Evolutionary conservation across 345 rosid genomes (phyloP), one percentile per base, ranked within the genome.

Genomic region (Lumnitzera littorea): DNA sequence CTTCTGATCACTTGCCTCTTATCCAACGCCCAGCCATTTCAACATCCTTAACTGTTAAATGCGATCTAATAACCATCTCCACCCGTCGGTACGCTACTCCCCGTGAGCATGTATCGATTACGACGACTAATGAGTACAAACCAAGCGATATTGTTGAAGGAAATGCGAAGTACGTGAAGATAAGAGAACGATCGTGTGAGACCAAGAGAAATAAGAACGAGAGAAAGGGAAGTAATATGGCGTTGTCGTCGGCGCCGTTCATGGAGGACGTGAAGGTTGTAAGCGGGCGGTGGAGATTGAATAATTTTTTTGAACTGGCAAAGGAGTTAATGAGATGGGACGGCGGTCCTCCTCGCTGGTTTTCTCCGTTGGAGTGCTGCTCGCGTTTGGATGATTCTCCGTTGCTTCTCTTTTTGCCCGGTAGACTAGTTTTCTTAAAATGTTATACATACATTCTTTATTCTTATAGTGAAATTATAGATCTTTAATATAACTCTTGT

Each of bases 391-490:
- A 63, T 29, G 76, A 79, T 48, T 76, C 96, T 20, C 96, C 96
- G 10, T 73, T 86, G 48, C 90, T 88, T 20, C 84, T 88, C 15
- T 88, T 63, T 70, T 72, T 89, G 70, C 88, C 91, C 43, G 96
- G 91, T 85, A 58, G 50, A 78, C 25, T 51, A 12, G 7, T 14
- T 43, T 24, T 25, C 8, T 24, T 2, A 20, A 20, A 20, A 20
- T 20, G 20, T 20, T 20, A 20, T 20, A 20, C 20, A 20, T 20
- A 0, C 20, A 20, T 20, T 20, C 20, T 20, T 20, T 20, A 20
- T 20, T 20, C 20, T 20, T 20, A 20, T 20, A 20, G 20, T 20
- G 20, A 0, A 20, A 20, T 20, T 20, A 20, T 20, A 20, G 20
- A 20, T 20, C 20, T 20, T 20, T 20, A 20, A 20, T 20, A 20